Evolutionary conservation across 805 yeast genomes (phyloP), one percentile per base, ranked within the genome.

Genomic region (Torulaspora gathmanii): DNA sequence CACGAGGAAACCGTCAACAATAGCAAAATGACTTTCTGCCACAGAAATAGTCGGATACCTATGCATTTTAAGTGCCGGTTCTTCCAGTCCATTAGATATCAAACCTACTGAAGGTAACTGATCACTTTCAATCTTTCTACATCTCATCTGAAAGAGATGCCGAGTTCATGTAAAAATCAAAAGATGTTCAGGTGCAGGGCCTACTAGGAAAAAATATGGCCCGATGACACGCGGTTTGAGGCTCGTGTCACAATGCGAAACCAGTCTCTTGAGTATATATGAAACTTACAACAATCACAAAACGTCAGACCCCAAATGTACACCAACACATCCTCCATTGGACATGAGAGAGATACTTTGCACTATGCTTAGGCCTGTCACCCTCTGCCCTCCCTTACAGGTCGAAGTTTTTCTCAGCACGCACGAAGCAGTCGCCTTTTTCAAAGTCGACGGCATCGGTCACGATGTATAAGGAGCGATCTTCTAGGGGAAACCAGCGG

Each of bases 1-100:
- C 16, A 46, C 41, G n/a, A 46, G 23, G 16, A 46, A 42, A n/a
- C 49, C 49, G 35, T 46, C 49, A n/a, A 46, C 33, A 15, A 46
- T 40, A 19, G 40, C 37, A 22, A 46, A 46, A 30, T 41, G 46
- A 6, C 46, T 45, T 17, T 34, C 35, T 19, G 43, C 37, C 15
- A 46, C 30, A 11, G 49, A 41, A 22, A 46, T 46, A 17, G 39
- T 37, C 23, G 49, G 46, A 17, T 33, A 42, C 20, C 26, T 40
- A 23, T 41, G 26, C 49, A 46, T 46, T 22, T 13, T 20, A 36
- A 15, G 12, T 10, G 16, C 9, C 29, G 7, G 13, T 13, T 10
- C 12, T 27, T 12, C 17, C 22, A 17, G 20, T 7, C 34, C 19
- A 12, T 15, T 11, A 31, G 20, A 7, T 31, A n/a, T 9, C 20